Evolutionary conservation across 169 alveolate genomes (phyloP), one percentile per base, ranked within the genome.

Genomic region (Ichthyophthirius multifiliis): DNA sequence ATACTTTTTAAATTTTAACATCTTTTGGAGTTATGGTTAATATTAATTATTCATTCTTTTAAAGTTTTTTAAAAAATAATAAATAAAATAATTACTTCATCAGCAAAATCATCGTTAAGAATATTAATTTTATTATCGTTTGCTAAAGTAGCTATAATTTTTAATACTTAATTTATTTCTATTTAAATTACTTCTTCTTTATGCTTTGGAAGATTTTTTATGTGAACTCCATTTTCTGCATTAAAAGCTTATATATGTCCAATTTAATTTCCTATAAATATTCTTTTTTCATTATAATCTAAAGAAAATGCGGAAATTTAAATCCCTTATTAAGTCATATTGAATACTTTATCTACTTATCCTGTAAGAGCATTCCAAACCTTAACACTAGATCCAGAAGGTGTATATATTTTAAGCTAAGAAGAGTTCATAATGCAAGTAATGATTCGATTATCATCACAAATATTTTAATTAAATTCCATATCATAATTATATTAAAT

Each of bases 281-380:
- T 63, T 82, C 89, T 92, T 65, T 94, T 75, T 74, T 89, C 76
- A 43, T 89, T 83, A 31, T 83, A 55, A 65, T 92, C 96, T 15
- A 89, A 64, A 48, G 76, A 44, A 12, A 92, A 81, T 44, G 92
- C 80, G 0, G 96, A 83, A 16, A 92, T 92, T 55, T 92, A 94
- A 0, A 62, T 18, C n/a, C 30, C 6, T 31, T 74, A 78, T 41
- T 83, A 63, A 5, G 90, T 85, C 27, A 89, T 48, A 65, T 83
- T 89, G 43, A 88, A 88, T 9, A 88, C 88, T 64, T 85, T 82
- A n/a, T 43, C 65, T 4, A 92, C 80, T 44, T 84, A 76, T 12
- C 96, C 96, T 41, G 65, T 83, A 10, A 77, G 62, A 5, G 93
- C 95, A 74, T 87, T 88, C 93, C 96, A 92, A 3, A 92, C 87